phyloP scores from a whole-genome alignment of 306 rosid species.

The Vigna hirtella region DNA sequence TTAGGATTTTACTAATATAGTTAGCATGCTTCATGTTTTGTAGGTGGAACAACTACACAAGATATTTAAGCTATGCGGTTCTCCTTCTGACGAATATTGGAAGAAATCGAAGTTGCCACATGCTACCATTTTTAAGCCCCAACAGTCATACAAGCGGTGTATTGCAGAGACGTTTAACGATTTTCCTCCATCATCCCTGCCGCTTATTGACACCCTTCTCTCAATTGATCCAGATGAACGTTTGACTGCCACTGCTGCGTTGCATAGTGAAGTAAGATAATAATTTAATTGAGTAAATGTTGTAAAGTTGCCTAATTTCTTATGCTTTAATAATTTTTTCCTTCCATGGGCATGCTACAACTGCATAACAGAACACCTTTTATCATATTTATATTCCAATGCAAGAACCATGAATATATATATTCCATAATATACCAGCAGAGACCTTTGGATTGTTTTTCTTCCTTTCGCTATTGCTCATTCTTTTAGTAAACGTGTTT shows the following conservation, averaged over 20 bases:
- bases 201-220: conserved; percentile 56
- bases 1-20: conserved; percentile 40
- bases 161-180: conserved; percentile 54
- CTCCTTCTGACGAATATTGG: conserved; percentile 62
- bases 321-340: conserved; percentile 26
- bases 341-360: conserved; percentile 10
- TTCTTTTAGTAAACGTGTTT: conserved; percentile 20
- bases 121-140: conserved; percentile 63
- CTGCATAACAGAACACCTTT: background rate
- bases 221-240: conserved; percentile 60
- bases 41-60: conserved; percentile 63
- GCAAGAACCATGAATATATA: background rate
- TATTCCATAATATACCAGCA: conserved; percentile 1
- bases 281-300: conserved; percentile 23
- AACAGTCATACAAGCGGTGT: conserved; percentile 58
- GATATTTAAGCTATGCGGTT: conserved; percentile 60
- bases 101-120: conserved; percentile 60
- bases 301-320: conserved; percentile 13
- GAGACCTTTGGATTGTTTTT: background rate
- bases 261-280: conserved; percentile 66
- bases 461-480: background rate
- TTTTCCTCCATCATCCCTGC: conserved; percentile 57
- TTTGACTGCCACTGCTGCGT: conserved; percentile 55
- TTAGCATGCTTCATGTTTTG: conserved; percentile 28
- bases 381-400: background rate